A percentile compares a stretch with the other conserved stretches of the same genome.
These are phyloP conservation scores for Phytophthora sp. DNA, from an alignment of 352 stramenopile species.

Conservation along the genomic window DNA sequence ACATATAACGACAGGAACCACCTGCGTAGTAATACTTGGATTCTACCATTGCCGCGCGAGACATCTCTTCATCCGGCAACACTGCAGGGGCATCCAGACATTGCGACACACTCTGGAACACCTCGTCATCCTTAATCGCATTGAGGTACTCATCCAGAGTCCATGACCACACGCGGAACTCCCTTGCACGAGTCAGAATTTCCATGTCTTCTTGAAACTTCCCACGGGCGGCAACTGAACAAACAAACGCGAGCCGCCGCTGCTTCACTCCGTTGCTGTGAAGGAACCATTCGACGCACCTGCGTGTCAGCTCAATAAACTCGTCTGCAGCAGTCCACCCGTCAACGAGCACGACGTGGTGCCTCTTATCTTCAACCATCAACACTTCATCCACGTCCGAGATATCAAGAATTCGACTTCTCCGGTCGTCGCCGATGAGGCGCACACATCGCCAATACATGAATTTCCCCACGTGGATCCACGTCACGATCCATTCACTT, in stretches of 20 bases:
- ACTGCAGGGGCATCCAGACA: background rate
- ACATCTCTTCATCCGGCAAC: constrained; percentile 3
- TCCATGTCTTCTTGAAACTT: background rate
- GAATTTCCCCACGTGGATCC: constrained; percentile 4
- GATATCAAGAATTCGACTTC: constrained; percentile 1
- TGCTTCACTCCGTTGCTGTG: background rate
- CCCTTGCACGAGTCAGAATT: background rate
- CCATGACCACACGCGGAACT: constrained; percentile 14
- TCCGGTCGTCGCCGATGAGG: constrained; percentile 2
- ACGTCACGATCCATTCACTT: constrained; percentile 16
- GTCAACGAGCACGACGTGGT: constrained; percentile 16
- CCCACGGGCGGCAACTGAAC: background rate
- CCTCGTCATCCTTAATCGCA: constrained; percentile 9
- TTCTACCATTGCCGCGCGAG: constrained; percentile 5
- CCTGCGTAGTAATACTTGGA: constrained; percentile 24
- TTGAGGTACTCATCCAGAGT: constrained; percentile 11
- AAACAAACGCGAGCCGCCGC: constrained; percentile 15
- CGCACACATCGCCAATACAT: constrained; percentile 2
- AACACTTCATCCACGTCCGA: constrained; percentile 5
- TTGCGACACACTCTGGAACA: constrained; percentile 3
- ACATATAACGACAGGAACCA: constrained; percentile 25
- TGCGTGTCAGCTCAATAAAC: background rate
- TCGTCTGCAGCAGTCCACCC: background rate
- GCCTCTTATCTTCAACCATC: background rate
- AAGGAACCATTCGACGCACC: background rate